These are phyloP conservation scores for Juglanconis juglandina DNA, from an alignment of 2,329 filamentous ascomycete genomes.

Conservation along the genomic window DNA sequence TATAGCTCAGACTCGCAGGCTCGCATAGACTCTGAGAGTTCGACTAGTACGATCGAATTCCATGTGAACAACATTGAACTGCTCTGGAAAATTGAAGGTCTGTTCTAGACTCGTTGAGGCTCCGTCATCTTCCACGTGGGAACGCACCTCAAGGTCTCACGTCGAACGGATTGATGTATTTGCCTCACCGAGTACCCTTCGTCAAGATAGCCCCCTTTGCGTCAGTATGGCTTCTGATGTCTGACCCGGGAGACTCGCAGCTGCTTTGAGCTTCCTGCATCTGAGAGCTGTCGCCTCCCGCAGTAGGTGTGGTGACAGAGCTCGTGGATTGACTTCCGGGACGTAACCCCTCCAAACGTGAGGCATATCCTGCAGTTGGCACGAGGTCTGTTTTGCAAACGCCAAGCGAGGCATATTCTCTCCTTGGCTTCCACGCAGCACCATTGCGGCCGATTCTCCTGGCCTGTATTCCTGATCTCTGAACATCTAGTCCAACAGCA, in stretches of 20 bases:
- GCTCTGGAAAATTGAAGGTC: background rate
- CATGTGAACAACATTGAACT: background rate
- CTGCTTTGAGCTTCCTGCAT: constrained; percentile 16
- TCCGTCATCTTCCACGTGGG: background rate
- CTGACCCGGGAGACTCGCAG: background rate
- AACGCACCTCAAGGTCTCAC: background rate
- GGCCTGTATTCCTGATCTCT: background rate
- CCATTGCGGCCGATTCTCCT: background rate
- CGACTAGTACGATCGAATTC: background rate
- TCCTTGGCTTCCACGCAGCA: background rate
- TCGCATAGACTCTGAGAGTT: background rate
- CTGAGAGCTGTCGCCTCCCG: constrained; percentile 15
- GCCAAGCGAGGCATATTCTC: background rate
- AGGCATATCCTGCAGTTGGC: constrained; percentile 11
- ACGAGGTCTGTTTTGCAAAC: constrained; percentile 2
- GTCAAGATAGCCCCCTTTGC: background rate
- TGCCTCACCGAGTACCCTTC: background rate
- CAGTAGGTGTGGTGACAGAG: constrained; percentile 3
- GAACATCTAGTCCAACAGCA: background rate
- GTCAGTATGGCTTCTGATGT: background rate
- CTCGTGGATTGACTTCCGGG: constrained; percentile 13
- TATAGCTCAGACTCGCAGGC: background rate
- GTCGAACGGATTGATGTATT: background rate
- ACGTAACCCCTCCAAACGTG: constrained; percentile 10
- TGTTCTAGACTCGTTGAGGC: background rate